These are phyloP conservation scores for Pseudogymnoascus pannorum DNA, from an alignment of 2,329 filamentous ascomycete genomes.

Conservation along the genomic window DNA sequence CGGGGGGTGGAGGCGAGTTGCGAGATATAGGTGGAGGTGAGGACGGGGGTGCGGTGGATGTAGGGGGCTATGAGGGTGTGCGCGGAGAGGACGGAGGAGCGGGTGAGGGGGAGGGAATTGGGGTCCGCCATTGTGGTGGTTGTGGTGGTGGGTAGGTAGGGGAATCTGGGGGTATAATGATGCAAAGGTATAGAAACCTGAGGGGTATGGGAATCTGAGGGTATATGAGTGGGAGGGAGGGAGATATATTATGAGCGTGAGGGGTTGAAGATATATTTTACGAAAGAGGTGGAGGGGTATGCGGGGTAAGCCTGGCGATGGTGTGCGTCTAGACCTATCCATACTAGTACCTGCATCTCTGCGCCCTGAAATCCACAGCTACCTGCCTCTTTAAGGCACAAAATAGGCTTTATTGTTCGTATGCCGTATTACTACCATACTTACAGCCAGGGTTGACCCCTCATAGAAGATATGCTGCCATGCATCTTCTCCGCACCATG, in stretches of 20 bases:
- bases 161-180: not conserved
- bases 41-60: slow-evolving; percentile 76
- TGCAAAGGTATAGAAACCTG: not conserved
- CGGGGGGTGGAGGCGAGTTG: slow-evolving; percentile 67
- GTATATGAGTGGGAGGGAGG: not conserved
- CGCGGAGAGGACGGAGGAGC: slow-evolving; percentile 63
- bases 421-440: not conserved
- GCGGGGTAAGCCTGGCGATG: not conserved
- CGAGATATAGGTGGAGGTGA: slow-evolving; percentile 71
- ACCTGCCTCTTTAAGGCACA: not conserved
- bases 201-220: not conserved
- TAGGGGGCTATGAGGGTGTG: slow-evolving; percentile 65
- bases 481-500: not conserved
- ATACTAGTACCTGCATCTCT: not conserved
- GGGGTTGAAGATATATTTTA: slow-evolving; percentile 1
- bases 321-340: not conserved
- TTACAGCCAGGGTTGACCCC: not conserved
- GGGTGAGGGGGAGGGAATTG: slow-evolving; percentile 58
- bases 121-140: slow-evolving; percentile 43
- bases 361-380: not conserved
- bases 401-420: not conserved
- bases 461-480: not conserved
- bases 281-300: not conserved
- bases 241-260: not conserved
- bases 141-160: not conserved